Conservation (phyloP, 495 filamentous ascomycete genomes). For the Penicillium salamii region DNA sequence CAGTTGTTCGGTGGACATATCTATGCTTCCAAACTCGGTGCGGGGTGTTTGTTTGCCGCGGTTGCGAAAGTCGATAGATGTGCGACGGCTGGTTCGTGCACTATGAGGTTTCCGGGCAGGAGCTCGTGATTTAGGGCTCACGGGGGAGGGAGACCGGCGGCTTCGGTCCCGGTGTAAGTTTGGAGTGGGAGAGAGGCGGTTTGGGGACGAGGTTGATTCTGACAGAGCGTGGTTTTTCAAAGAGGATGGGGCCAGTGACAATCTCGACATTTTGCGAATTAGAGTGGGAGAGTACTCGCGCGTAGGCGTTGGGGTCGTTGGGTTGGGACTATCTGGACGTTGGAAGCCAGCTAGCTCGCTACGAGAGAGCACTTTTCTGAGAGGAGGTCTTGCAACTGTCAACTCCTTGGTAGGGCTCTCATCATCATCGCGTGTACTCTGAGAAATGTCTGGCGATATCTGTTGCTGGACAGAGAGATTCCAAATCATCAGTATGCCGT, state of each 20-base stretch:
- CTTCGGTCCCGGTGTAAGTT: constrained; percentile 24
- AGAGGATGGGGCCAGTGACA: constrained; percentile 34
- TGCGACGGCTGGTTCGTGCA: constrained; percentile 37
- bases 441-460: constrained; percentile 30
- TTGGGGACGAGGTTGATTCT: constrained; percentile 34
- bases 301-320: constrained; percentile 49
- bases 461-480: constrained; percentile 49
- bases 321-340: constrained; percentile 40
- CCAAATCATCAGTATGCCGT: constrained; percentile 88
- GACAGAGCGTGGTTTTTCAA: constrained; percentile 25
- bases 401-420: constrained; percentile 51
- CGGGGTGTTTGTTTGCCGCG: constrained; percentile 53
- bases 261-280: constrained; percentile 53
- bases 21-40: constrained; percentile 60
- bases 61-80: constrained; percentile 57
- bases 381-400: constrained; percentile 59
- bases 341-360: constrained; percentile 77
- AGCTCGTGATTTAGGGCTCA: constrained; percentile 31
- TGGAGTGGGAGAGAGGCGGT: constrained; percentile 33
- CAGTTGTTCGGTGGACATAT: constrained; percentile 74
- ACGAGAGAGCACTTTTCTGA: constrained; percentile 72
- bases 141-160: constrained; percentile 46
- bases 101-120: constrained; percentile 19
- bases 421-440: constrained; percentile 28
- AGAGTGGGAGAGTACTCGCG: constrained; percentile 65